These are phyloP conservation scores for Phytophthora melonis DNA, from an alignment of 352 stramenopile genomes.

Conservation along the genomic window DNA sequence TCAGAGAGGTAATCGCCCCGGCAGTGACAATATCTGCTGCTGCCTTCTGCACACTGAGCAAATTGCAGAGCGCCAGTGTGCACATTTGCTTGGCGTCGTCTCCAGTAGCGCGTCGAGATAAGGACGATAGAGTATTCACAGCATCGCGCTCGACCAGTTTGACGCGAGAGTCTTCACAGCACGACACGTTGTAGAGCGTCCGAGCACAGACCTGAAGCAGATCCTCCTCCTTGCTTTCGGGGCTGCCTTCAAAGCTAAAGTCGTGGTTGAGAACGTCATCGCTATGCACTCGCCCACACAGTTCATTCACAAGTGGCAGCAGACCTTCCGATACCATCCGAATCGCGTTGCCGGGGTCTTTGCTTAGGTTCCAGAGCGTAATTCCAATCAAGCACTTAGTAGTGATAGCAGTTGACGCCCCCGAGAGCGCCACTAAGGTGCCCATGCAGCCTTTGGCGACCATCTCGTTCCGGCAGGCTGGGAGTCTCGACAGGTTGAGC, in stretches of 20 bases:
- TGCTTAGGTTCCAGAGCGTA: slow-evolving; percentile 77
- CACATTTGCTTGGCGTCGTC: slow-evolving; percentile 78
- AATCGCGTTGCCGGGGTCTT: slow-evolving; percentile 66
- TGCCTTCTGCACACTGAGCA: slow-evolving; percentile 79
- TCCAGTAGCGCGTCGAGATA: slow-evolving; percentile 48
- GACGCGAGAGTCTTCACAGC: slow-evolving; percentile 63
- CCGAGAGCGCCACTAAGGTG: slow-evolving; percentile 59
- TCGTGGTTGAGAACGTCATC: neutral
- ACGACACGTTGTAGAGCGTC: slow-evolving; percentile 80
- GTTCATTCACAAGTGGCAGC: slow-evolving; percentile 64
- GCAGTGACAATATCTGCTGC: slow-evolving; percentile 73
- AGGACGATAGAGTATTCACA: slow-evolving; percentile 58
- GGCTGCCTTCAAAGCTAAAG: neutral
- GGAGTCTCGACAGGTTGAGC: slow-evolving; percentile 72
- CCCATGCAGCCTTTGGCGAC: slow-evolving; percentile 77
- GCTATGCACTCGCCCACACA: slow-evolving; percentile 46
- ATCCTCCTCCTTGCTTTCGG: slow-evolving; percentile 29
- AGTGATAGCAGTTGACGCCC: slow-evolving; percentile 31
- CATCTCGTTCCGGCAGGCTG: slow-evolving; percentile 71
- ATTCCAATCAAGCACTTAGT: slow-evolving; percentile 68
- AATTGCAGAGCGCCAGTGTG: slow-evolving; percentile 79
- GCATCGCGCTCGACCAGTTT: slow-evolving; percentile 81
- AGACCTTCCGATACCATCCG: slow-evolving; percentile 85
- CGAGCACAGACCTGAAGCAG: slow-evolving; percentile 57
- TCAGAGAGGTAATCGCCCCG: slow-evolving; percentile 70